These are phyloP conservation scores for Penicillium steckii DNA, from an alignment of 495 filamentous ascomycete genomes.

Conservation along the genomic window DNA sequence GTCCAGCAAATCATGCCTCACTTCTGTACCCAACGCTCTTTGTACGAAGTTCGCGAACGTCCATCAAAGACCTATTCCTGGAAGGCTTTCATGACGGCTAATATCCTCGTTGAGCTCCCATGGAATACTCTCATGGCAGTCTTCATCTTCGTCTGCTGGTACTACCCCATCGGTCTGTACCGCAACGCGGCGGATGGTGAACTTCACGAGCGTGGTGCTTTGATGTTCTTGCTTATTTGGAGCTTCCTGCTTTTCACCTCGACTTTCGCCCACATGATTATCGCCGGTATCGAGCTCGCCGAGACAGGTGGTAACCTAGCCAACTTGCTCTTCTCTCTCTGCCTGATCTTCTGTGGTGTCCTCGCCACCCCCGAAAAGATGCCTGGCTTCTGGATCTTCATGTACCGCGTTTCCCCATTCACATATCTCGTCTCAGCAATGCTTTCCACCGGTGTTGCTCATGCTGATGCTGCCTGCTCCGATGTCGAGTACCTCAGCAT, in stretches of 20 bases:
- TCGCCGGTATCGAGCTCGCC: conserved; percentile 61
- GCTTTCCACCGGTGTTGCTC: conserved; percentile 60
- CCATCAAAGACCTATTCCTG: conserved; percentile 74
- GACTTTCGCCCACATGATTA: conserved; percentile 65
- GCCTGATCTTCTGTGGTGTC: conserved; percentile 64
- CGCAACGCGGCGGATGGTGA: conserved; percentile 45
- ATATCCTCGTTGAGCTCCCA: conserved; percentile 72
- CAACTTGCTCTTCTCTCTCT: conserved; percentile 61
- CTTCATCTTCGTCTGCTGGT: conserved; percentile 64
- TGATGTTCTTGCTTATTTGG: conserved; percentile 58
- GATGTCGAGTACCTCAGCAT: conserved; percentile 57
- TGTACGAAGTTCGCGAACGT: conserved; percentile 73
- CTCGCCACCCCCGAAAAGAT: conserved; percentile 60
- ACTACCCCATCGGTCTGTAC: conserved; percentile 67
- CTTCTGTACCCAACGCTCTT: conserved; percentile 62
- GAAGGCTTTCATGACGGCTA: conserved; percentile 67
- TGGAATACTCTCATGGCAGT: conserved; percentile 68
- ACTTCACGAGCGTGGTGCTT: conserved; percentile 51
- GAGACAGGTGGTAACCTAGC: conserved; percentile 63
- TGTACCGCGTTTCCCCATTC: conserved; percentile 75
- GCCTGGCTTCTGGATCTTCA: conserved; percentile 80
- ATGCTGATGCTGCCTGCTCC: conserved; percentile 56
- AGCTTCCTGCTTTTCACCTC: conserved; percentile 58
- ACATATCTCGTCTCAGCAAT: conserved; percentile 68
- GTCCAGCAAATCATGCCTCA: conserved; percentile 77